phyloP scores from a whole-genome alignment of 805 yeast species.

The Wickerhamomyces tratensis region DNA sequence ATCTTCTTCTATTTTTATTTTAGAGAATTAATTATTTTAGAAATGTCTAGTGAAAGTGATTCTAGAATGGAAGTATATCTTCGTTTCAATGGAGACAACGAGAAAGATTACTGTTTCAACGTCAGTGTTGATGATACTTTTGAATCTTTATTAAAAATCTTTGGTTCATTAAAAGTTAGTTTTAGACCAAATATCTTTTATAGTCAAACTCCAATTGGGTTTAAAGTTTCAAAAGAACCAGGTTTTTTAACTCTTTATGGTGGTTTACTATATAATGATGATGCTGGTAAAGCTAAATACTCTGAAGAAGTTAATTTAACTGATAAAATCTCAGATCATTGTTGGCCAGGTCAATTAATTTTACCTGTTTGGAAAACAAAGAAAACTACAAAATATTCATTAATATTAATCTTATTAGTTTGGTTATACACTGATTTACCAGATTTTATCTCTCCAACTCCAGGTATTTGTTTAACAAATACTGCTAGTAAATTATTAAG shows the following conservation, averaged over 20 bases:
- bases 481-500: conserved; percentile 29
- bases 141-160: conserved; percentile 48
- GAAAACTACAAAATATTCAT: conserved; percentile 29
- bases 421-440: conserved; percentile 97
- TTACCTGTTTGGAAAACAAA: conserved; percentile 60
- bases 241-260: conserved; percentile 84
- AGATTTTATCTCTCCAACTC: conserved; percentile 82
- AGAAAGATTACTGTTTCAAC: conserved; percentile 84
- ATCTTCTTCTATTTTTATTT: too few relatives aligned
- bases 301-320: conserved; percentile 31
- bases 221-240: conserved; percentile 52
- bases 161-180: conserved; percentile 58
- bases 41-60: conserved; percentile 6
- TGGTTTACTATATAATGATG: conserved; percentile 55
- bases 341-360: conserved; percentile 88
- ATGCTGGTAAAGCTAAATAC: conserved; percentile 40
- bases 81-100: conserved; percentile 77
- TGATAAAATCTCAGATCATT: conserved; percentile 45
- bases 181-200: conserved; percentile 77
- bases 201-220: conserved; percentile 52
- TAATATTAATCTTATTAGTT: conserved; percentile 27
- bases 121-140: conserved; percentile 53
- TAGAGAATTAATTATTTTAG: too few relatives aligned
- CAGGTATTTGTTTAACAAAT: conserved; percentile 75
- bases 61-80: conserved; percentile 28